Percentiles rank a stretch among this genome's conserved stretches.
Evolutionary conservation across 2,329 filamentous ascomycete species (phyloP).

Genomic region (Hirsutella minnesotensis): DNA sequence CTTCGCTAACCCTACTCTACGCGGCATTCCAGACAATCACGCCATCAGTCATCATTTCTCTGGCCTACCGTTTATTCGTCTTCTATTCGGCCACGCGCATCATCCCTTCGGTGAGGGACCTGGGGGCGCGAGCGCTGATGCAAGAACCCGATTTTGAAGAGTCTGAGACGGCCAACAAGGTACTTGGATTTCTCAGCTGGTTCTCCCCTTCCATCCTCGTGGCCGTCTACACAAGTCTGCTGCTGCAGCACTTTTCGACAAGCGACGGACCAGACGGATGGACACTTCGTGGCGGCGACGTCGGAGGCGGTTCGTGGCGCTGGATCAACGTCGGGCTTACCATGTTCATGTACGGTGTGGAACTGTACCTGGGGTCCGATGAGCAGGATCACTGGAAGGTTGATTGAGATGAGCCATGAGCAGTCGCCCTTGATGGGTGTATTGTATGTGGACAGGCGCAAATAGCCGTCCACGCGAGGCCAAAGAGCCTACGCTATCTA

Average conservation of each 20-base stretch:
- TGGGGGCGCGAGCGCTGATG: conserved; percentile 69
- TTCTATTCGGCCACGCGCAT: conserved; percentile 94
- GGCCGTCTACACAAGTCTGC: conserved; percentile 86
- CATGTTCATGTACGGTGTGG: conserved; percentile 81
- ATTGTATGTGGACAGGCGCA: neutral
- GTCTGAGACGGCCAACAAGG: conserved; percentile 65
- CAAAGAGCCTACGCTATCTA: neutral
- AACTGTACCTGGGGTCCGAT: conserved; percentile 75
- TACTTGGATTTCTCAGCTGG: conserved; percentile 78
- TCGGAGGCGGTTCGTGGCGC: conserved; percentile 75
- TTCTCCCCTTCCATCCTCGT: conserved; percentile 93
- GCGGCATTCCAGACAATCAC: conserved; percentile 93
- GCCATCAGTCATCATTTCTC: conserved; percentile 87
- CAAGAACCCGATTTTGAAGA: conserved; percentile 81
- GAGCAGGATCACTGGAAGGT: conserved; percentile 93
- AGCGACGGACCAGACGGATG: conserved; percentile 63
- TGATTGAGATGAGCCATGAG: conserved; percentile 48
- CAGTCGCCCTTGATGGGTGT: neutral
- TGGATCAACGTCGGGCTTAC: conserved; percentile 89
- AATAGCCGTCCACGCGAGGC: neutral
- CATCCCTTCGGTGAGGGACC: conserved; percentile 84
- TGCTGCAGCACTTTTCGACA: conserved; percentile 90
- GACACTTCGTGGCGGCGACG: conserved; percentile 71
- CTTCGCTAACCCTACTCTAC: conserved; percentile 73
- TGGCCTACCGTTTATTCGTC: conserved; percentile 86